Conservation (phyloP, 176 grass and related monocot genomes). For the Carex myosuroides region DNA sequence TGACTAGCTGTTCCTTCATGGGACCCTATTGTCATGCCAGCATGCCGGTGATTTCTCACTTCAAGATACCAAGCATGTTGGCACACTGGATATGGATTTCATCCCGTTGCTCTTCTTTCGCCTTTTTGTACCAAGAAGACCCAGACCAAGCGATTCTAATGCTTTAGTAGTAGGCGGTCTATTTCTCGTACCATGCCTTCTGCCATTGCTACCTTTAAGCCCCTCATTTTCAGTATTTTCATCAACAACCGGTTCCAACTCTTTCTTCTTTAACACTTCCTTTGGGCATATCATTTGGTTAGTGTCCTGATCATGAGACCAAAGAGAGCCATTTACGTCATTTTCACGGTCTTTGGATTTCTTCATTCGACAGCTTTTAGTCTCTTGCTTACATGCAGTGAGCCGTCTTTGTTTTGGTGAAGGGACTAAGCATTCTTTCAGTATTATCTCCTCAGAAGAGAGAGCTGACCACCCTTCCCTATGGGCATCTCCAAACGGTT, state of each 20-base stretch:
- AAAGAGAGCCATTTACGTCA: neutral
- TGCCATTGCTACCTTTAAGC: constrained; percentile 40
- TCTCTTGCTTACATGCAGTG: neutral
- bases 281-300: neutral
- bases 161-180: constrained; percentile 65
- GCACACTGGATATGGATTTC: neutral
- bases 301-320: neutral
- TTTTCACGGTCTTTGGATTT: neutral
- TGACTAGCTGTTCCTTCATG: neutral
- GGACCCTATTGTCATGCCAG: neutral
- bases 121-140: neutral
- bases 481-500: constrained; percentile 51
- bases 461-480: constrained; percentile 74
- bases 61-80: no score
- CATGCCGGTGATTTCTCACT: neutral
- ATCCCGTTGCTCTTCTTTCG: neutral
- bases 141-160: constrained; percentile 29
- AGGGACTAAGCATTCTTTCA: neutral
- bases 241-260: neutral
- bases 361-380: neutral
- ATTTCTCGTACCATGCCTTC: constrained; percentile 79
- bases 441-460: constrained; percentile 60
- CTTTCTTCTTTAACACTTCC: neutral
- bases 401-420: neutral
- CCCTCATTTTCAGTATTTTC: constrained; percentile 11